Evolutionary conservation across 2,329 filamentous ascomycete species (phyloP), one percentile per base, ranked within the genome.

Genomic region (Neonectria hederae): DNA sequence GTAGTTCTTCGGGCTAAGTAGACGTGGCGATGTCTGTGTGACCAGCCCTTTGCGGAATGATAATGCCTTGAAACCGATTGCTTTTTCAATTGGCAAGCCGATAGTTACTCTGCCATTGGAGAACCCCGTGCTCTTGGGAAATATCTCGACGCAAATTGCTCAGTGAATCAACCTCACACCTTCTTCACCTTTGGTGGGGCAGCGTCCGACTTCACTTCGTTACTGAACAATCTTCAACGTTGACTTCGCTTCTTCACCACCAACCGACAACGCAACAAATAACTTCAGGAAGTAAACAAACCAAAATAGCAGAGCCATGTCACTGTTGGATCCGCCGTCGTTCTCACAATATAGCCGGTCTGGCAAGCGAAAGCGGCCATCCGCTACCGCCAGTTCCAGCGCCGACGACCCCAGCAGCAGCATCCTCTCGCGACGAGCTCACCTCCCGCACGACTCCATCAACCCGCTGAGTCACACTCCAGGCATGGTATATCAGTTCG

Each of bases 381-480:
- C 52, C 7, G 40, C 54, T 7, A 13, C 59, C 21, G 54, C 35
- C 35, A 38, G 17, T 38, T n/a, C 35, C 35, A 38, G 13, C 35
- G 35, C 30, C 5, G 60, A 67, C n/a, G 57, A 68, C 19, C 28
- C 32, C 38, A 54, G 52, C 10, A 54, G 52, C 17, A 28, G 17
- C 19, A 17, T 28, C 32, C 24, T 58, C 10, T 21, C 55, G 10
- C 49, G 56, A 24, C 45, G 68, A 38, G 69, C 71, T 43, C 69
- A 67, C 19, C 72, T 77, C 14, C 78, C 76, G 1, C 65, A 69
- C 14, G 76, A 78, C 51, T 72, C 78, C 58, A 85, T 86, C 73
- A 88, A 88, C 71, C 86, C 87, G 2, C 79, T 84, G 69, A 88
- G 85, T 70, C 83, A 89, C 68, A 78, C 82, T 2, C 85, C 84